Evolutionary conservation across 2,329 filamentous ascomycete species (phyloP), one percentile per base, ranked within the genome.

Genomic region (Exophiala alcalophila): DNA sequence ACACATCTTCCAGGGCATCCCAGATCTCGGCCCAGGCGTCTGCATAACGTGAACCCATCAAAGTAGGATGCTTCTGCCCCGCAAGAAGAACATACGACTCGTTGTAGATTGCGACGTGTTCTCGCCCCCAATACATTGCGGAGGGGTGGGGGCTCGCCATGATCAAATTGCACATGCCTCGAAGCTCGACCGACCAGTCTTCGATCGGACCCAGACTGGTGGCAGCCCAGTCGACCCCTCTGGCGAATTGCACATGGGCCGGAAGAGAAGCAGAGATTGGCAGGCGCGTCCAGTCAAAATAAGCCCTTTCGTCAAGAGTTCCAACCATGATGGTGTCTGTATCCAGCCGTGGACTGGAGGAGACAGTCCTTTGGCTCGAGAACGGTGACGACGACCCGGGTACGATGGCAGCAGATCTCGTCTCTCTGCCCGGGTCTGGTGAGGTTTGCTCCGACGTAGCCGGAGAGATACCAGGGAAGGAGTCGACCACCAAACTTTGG

Each of bases 201-300:
- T 86, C 82, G 14, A 92, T 87, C 0, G 86, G 83, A 0, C 87
- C 86, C 1, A 92, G 69, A 3, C 81, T 69, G 1, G 86, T 92
- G 0, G 75, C 69, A 2, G 76, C 76, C 87, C 86, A 94, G 60
- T 90, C 81, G 24, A 83, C 63, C 26, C 77, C 80, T 25, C 84
- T 77, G 12, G 83, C 82, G 54, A 91, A 86, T 40, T 74, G 77
- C 32, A 91, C 83, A 59, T 92, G 86, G 6, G 72, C 66, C 2
- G 84, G 82, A 27, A 90, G 70, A 18, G 73, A 74, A 10, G 80
- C 68, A 4, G 77, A 77, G 9, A 83, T 37, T 1, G 83, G 78
- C 34, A 91, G 71, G 40, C 80, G 75, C 3, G 86, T 92, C 87
- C 87, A 92, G 62, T 94, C 87, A 59, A 90, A 91, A 21, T 80